Percentiles rank a stretch among this genome's conserved stretches.
phyloP scores from a whole-genome alignment of 2,329 filamentous ascomycete species.

The Sarocladium strictum region DNA sequence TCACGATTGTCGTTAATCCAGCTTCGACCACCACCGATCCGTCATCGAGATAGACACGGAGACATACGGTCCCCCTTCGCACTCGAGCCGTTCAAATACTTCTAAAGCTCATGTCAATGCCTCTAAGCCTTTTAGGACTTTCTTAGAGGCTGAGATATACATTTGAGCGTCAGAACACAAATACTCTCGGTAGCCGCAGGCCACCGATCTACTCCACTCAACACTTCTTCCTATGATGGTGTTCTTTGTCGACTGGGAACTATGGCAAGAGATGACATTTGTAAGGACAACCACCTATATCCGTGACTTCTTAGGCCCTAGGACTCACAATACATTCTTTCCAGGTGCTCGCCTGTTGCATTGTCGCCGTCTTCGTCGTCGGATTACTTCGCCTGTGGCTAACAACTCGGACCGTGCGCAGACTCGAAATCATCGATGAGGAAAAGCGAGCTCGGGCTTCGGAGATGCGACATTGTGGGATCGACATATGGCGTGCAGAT shows the following conservation, averaged over 20 bases:
- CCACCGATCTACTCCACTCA: too few species aligned
- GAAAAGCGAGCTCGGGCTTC: conserved; percentile 51
- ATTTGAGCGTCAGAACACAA: background rate
- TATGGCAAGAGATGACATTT: conserved; percentile 89
- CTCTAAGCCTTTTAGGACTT: too few species aligned
- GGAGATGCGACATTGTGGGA: conserved; percentile 50
- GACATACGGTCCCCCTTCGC: too few species aligned
- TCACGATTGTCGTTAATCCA: too few species aligned
- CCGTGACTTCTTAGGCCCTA: background rate
- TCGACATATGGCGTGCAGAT: conserved; percentile 31
- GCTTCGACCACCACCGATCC: too few species aligned
- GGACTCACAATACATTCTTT: background rate
- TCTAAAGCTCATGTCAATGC: too few species aligned
- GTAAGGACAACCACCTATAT: conserved; percentile 44
- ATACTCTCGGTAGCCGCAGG: background rate
- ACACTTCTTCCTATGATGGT: conserved; percentile 28
- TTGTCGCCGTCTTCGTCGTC: conserved; percentile 61
- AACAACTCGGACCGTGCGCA: conserved; percentile 48
- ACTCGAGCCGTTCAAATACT: too few species aligned
- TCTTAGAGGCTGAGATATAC: too few species aligned
- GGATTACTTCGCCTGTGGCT: conserved; percentile 64
- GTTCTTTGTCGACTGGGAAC: conserved; percentile 65
- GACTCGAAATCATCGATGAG: conserved; percentile 59
- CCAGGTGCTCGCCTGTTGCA: conserved; percentile 67
- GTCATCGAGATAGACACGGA: too few species aligned